Evolutionary conservation across 495 filamentous ascomycete genomes (phyloP).

Genomic region (Neurospora sp.): DNA sequence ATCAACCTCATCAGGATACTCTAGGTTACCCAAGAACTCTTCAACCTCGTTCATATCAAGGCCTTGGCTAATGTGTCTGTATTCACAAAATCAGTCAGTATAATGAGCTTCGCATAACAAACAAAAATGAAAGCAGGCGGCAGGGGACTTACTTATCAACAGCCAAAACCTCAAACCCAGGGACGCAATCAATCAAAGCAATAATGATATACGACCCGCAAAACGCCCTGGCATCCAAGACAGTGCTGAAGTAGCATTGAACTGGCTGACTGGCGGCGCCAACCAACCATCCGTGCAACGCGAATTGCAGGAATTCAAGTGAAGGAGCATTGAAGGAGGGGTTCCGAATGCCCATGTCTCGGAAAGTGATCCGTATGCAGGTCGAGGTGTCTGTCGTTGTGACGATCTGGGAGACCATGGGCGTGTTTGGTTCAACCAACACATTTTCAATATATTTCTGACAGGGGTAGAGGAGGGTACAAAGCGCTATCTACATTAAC

Average conservation of each 20-base stretch:
- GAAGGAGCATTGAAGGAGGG: neutral
- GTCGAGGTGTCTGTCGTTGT: neutral
- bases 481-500: too few species aligned
- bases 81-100: conserved; percentile 4
- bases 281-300: neutral
- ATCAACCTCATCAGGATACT: conserved; percentile 16
- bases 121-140: neutral
- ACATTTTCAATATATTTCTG: fast-evolving
- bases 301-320: neutral
- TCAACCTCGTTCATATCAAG: conserved; percentile 20
- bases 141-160: conserved; percentile 15
- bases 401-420: neutral
- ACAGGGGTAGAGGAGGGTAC: too few species aligned
- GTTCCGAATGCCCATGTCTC: neutral
- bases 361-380: neutral
- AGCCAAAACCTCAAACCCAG: conserved; percentile 19
- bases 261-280: neutral
- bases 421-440: fast-evolving
- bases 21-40: conserved; percentile 11
- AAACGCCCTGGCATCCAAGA: conserved; percentile 5
- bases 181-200: conserved; percentile 19
- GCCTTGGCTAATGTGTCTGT: conserved; percentile 17
- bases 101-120: neutral
- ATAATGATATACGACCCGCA: conserved; percentile 17
- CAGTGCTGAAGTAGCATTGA: neutral